These are phyloP conservation scores for Tubosaeta sp. DNA, from an alignment of 768 basidiomycete species.

Conservation along the genomic window DNA sequence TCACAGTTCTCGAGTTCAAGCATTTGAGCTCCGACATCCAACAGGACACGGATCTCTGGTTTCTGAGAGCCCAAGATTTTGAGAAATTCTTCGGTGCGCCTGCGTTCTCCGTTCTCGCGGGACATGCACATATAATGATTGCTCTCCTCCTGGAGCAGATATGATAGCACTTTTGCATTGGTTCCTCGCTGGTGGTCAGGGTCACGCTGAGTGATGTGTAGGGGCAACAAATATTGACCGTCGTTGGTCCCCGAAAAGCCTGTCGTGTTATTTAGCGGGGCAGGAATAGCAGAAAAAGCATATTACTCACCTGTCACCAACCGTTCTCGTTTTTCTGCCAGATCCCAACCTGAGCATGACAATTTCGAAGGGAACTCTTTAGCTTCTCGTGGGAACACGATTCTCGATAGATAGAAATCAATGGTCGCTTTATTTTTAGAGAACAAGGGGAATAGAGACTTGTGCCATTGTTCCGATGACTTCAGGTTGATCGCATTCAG, in stretches of 20 bases:
- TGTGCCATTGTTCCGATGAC: conserved; percentile 9
- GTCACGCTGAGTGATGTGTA: no score
- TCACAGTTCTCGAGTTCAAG: no score
- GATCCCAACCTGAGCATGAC: conserved; percentile 37
- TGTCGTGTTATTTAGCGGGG: no score
- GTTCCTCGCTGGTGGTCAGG: no score
- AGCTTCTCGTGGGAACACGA: conserved; percentile 33
- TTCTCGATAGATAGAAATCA: conserved; percentile 20
- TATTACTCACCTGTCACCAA: conserved; percentile 8
- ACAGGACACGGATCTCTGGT: conserved; percentile 39
- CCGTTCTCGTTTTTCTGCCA: conserved; percentile 22
- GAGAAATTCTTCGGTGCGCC: conserved; percentile 14
- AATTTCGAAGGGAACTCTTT: conserved; percentile 29
- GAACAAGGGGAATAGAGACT: not conserved
- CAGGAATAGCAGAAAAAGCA: not conserved
- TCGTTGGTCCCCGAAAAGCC: conserved; percentile 41
- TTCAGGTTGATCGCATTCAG: conserved; percentile 3
- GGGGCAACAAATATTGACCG: no score
- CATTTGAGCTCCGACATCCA: conserved; percentile 58
- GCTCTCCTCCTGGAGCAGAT: no score
- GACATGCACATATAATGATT: no score
- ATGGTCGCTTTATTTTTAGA: not conserved
- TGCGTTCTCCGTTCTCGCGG: no score
- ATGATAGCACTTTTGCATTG: no score
- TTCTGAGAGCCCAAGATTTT: conserved; percentile 26